These are phyloP conservation scores for Pythium rhizo-oryzae DNA, from an alignment of 352 stramenopile species.

Conservation along the genomic window DNA sequence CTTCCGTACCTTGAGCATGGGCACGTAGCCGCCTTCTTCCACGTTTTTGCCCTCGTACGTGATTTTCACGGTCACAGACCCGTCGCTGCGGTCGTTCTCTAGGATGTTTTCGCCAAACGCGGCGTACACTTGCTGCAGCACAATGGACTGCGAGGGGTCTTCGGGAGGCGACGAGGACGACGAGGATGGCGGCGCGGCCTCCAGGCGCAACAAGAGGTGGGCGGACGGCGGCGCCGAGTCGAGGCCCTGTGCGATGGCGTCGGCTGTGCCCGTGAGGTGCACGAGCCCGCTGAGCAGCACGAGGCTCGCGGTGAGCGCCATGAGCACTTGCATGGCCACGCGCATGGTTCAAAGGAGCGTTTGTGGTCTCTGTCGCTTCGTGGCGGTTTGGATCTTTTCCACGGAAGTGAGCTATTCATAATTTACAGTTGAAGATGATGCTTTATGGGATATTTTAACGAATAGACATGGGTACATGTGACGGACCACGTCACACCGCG, in stretches of 20 bases:
- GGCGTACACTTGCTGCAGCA: constrained; percentile 22
- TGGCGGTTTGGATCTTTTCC: constrained; percentile 7
- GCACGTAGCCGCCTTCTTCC: constrained; percentile 19
- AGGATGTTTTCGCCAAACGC: constrained; percentile 3
- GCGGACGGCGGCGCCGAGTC: background rate
- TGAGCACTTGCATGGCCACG: constrained; percentile 24
- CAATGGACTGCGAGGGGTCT: constrained; percentile 8
- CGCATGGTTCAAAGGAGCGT: background rate
- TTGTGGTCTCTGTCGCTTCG: background rate
- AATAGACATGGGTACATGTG: constrained; percentile 10
- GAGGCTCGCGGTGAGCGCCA: constrained; percentile 18
- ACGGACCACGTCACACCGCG: constrained; percentile 9
- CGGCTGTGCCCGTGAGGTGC: constrained; percentile 25
- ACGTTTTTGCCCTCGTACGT: constrained; percentile 12
- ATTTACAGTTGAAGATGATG: background rate
- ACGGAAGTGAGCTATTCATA: background rate
- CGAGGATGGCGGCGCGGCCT: background rate
- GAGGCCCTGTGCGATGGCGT: constrained; percentile 21
- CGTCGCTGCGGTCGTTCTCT: constrained; percentile 12
- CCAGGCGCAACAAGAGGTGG: constrained; percentile 1
- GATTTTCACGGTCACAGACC: constrained; percentile 5
- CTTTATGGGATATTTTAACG: background rate
- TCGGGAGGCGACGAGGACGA: background rate
- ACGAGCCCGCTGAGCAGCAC: constrained; percentile 20
- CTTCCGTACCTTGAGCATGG: constrained; percentile 24